Base-by-base conservation (phyloP, 176 grass and related monocot genomes). In the Aegilops speltoides region DNA sequence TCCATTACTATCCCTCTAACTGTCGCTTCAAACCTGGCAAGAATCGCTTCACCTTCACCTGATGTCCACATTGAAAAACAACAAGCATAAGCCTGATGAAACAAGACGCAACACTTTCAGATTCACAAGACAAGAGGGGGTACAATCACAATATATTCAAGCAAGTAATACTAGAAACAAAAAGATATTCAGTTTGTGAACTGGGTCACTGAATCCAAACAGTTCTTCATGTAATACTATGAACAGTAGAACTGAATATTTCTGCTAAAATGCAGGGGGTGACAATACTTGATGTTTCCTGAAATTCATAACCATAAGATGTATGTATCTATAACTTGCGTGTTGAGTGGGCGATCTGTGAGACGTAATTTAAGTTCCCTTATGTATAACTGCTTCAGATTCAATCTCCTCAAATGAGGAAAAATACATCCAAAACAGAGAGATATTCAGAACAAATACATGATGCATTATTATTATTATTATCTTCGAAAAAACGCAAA, bases 21-120 rank as follows among this genome's bases (percentile, higher is more conserved):
- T 17, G 95, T 93, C 50, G 93, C 95, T 78, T 82, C 59, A 63
- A 93, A 97, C 68, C 77, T 95, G 54, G 91, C 91, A 78, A 97
- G 64, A 77, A 97, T 95, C 1, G 91, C 95, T 89, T 93, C 87
- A 71, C 93, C 91, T 85, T 90, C 91, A 88, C 93, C 93, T 97
- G 91, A 57, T 73, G 52, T 64, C 23, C 59, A 81, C 85, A 59
- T 34, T 45, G 26, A 68, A 80, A 68, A 46, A 19, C 80, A 65
- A 76, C 46, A 48, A 48, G 46, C 46, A 48, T 48, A 48, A 48
- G 46, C 46, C 45, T 4, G 28, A 28, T 28, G 28, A 28, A 28
- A 28, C 46, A 48, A 48, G 46, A 48, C 1, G 46, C 46, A 48
- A 15, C 46, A 48, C 46, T 48, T 48, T 48, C 46, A 48, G 13